Percentiles rank a stretch among this genome's conserved stretches.
These are phyloP conservation scores for Scedosporium boydii DNA, from an alignment of 2,329 filamentous ascomycete genomes.

Conservation along the genomic window DNA sequence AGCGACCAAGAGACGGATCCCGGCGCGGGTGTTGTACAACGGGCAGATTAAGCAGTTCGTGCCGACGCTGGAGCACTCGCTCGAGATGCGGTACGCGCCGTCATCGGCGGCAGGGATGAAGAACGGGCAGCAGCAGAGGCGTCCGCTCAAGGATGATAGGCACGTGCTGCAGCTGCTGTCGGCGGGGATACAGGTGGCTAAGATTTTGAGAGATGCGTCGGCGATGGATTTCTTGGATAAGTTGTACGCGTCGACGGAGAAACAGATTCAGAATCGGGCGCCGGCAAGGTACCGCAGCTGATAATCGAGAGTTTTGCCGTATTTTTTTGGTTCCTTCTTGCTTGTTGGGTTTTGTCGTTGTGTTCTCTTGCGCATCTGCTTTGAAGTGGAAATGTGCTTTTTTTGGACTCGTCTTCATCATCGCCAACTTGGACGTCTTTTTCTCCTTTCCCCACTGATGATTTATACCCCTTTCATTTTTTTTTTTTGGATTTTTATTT, in stretches of 20 bases:
- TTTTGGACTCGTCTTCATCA: constrained; percentile 1
- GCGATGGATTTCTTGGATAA: constrained; percentile 76
- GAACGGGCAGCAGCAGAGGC: constrained; percentile 51
- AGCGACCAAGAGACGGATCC: constrained; percentile 77
- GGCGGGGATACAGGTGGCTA: constrained; percentile 78
- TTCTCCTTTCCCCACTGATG: not conserved
- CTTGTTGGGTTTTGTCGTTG: not conserved
- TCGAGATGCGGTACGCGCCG: constrained; percentile 79
- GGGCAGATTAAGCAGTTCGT: constrained; percentile 88
- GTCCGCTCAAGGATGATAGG: constrained; percentile 77
- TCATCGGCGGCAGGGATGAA: not conserved
- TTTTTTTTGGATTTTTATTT: not conserved
- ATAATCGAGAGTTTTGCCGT: constrained; percentile 6
- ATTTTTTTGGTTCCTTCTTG: not conserved
- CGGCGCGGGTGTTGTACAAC: constrained; percentile 74
- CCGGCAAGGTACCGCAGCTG: constrained; percentile 28
- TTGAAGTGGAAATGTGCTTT: not conserved
- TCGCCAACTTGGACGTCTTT: not conserved
- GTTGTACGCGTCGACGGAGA: constrained; percentile 75
- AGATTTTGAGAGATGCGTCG: constrained; percentile 73
- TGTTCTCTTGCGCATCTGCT: not conserved
- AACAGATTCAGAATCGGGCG: constrained; percentile 62
- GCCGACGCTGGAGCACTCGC: constrained; percentile 76
- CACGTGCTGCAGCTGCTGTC: constrained; percentile 83
- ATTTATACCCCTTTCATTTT: not conserved